Base-by-base conservation (phyloP, 2,329 filamentous ascomycete genomes). In the Scorias spongiosa region DNA sequence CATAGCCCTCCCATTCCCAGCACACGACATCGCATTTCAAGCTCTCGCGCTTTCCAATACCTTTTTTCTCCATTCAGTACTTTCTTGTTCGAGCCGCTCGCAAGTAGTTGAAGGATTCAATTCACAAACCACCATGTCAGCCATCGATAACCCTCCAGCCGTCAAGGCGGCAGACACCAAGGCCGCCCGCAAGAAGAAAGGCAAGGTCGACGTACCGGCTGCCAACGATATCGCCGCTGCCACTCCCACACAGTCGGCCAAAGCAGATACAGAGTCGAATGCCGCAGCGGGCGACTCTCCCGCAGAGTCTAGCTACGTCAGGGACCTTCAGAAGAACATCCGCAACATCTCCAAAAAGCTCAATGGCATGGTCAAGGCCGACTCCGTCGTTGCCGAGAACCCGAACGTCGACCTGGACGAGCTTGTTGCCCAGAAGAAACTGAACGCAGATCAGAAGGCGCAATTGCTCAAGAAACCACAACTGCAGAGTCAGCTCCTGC, bases 281-380 rank as follows among this genome's bases (percentile, higher is more conserved):
- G 50, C 51, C 11, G 51, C 54, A 18, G 45, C 45, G 36, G 70
- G 70, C 47, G 79, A 84, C 45, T 76, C 76, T 47, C 58, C 63
- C 49, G 69, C 68, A 49, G 88, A 95, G 61, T 87, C 76, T 57
- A 71, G 79, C 34, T 87, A 89, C 66, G 74, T 95, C 60, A 86
- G 80, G 61, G 89, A 96, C 62, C 72, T 96, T 41, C 79, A 89
- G 60, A 95, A 93, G 88, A 86, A 78, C 64, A 84, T 95, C 56
- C 87, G 89, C 59, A 93, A 91, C 64, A 69, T 91, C 58, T 83
- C 80, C 71, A 96, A 95, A 76, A 95, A 95, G 69, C 80, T 96
- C 80, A 70, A 74, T 59, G 79, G 80, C 61, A 79, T 79, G 51
- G 74, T 76, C 54, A 87, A 84, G 67, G 80, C 81, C 58, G 81